Percentiles rank a stretch among this genome's conserved stretches.
Evolutionary conservation across 176 grass and related monocot genomes (phyloP).

Genomic region (Typha latifolia): DNA sequence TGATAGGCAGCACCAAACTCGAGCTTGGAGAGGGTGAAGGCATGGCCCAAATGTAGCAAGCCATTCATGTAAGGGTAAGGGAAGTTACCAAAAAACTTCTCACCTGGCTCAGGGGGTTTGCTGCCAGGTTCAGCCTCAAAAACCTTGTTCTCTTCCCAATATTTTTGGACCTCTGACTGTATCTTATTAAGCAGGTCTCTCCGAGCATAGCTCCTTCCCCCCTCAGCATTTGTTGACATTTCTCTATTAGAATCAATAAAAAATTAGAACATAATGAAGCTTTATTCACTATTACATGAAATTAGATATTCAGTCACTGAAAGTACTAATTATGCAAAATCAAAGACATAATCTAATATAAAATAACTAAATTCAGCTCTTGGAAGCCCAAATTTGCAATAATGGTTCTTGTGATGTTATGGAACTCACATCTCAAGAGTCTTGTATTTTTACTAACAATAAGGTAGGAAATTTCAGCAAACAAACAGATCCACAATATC

Average conservation of each 20-base stretch:
- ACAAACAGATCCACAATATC: no score
- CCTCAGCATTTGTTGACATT: constrained; percentile 41
- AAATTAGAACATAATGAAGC: not conserved
- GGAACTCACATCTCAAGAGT: no score
- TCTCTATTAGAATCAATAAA: constrained; percentile 21
- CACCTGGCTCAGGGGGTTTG: constrained; percentile 16
- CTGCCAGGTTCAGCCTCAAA: constrained; percentile 49
- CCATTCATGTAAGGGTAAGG: constrained; percentile 87
- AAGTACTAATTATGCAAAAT: no score
- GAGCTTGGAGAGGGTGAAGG: constrained; percentile 62
- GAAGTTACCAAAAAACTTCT: constrained; percentile 82
- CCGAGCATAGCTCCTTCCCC: constrained; percentile 35
- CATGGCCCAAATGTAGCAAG: constrained; percentile 59
- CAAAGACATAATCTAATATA: no score
- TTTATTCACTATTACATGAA: no score
- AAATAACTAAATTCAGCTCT: no score
- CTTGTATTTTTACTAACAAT: no score
- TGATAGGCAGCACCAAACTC: constrained; percentile 68
- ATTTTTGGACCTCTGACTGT: constrained; percentile 33
- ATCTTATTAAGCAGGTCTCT: constrained; percentile 44
- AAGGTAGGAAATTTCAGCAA: no score
- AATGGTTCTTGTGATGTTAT: no score
- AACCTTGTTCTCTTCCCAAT: constrained; percentile 49
- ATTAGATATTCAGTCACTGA: no score
- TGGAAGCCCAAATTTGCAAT: no score